Base-by-base conservation (phyloP, 2,329 filamentous ascomycete species). In the Botryotinia globosa region DNA sequence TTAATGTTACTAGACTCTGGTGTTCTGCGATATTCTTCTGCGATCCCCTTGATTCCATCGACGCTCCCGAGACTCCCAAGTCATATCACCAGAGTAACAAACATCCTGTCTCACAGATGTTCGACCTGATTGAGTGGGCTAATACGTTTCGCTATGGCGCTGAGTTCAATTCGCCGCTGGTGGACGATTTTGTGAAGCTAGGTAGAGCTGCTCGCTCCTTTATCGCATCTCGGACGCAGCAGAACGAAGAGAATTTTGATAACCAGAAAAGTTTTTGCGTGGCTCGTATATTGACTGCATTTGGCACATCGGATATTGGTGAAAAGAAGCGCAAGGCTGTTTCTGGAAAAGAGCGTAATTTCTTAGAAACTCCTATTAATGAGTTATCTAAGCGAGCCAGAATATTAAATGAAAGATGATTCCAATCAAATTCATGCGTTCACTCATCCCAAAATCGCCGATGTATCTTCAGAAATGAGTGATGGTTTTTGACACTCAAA, bases 261-360 rank as follows among this genome's bases (percentile, higher is more conserved):
- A 29, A 29, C 18, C n/a, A 2, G 51, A 56, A 56, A 29, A 16
- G 12, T n/a, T n/a, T 56, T 56, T 56, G 51, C 16, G 29, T 56
- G 25, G 51, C 51, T 56, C 51, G 25, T 18, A 56, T 29, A 16
- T 29, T 56, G 51, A 56, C 51, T 56, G n/a, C 12, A 56, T 56
- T 56, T 56, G 51, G 51, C 51, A 56, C 51, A 56, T 56, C 51
- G 51, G 51, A 18, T 29, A 29, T 56, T 18, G 51, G 51, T 16
- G 51, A 56, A 56, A 56, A 56, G n/a, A 56, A 56, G 51, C 51
- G 51, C 51, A 56, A 56, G 51, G 51, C 51, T 56, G n/a, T 56
- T 56, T 56, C 51, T 14, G 51, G n/a, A 56, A 56, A 56, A 29
- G n/a, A 29, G 51, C 14, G n/a, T 29, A 29, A 56, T 29, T 12